Percentiles rank a stretch among this genome's conserved stretches.
Evolutionary conservation across 345 rosid species (phyloP).

Genomic region (Excoecaria cochinchinensis): DNA sequence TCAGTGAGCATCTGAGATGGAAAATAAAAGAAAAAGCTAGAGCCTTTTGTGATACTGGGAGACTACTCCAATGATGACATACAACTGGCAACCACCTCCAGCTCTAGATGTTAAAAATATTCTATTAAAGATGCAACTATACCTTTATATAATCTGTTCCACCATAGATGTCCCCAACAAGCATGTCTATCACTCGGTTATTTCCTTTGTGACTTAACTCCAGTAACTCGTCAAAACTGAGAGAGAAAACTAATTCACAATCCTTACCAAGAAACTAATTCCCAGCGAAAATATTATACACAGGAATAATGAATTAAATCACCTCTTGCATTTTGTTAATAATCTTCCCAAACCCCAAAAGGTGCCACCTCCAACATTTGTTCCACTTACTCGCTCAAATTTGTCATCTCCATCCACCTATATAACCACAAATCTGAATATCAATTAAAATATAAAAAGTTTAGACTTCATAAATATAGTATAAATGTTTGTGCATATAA

Average conservation of each 20-base stretch:
- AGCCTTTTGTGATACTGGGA: not conserved
- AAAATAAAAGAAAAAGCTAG: conserved; percentile 7
- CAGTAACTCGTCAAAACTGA: conserved; percentile 90
- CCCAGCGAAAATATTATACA: not conserved
- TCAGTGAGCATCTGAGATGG: conserved; percentile 13
- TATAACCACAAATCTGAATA: conserved; percentile 21
- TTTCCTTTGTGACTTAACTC: conserved; percentile 97
- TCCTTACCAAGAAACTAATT: not conserved
- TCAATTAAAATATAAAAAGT: conserved; percentile 17
- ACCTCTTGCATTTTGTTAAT: conserved; percentile 94
- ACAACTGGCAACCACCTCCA: not conserved
- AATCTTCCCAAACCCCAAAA: conserved; percentile 97
- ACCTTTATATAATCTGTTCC: conserved; percentile 96
- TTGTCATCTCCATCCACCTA: conserved; percentile 96
- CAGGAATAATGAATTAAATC: not conserved
- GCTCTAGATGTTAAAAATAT: not conserved
- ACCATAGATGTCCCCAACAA: conserved; percentile 98
- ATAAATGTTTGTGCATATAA: conserved; percentile 54
- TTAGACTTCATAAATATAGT: conserved; percentile 7
- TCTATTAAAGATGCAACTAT: not conserved
- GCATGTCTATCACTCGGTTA: conserved; percentile 91
- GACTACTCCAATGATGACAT: conserved; percentile 6
- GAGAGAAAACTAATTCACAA: conserved; percentile 11
- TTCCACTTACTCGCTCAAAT: conserved; percentile 92
- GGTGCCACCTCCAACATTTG: conserved; percentile 98